Percentiles rank a stretch among this genome's conserved stretches.
phyloP scores from a whole-genome alignment of 768 basidiomycete genomes.

The Russula abietina region DNA sequence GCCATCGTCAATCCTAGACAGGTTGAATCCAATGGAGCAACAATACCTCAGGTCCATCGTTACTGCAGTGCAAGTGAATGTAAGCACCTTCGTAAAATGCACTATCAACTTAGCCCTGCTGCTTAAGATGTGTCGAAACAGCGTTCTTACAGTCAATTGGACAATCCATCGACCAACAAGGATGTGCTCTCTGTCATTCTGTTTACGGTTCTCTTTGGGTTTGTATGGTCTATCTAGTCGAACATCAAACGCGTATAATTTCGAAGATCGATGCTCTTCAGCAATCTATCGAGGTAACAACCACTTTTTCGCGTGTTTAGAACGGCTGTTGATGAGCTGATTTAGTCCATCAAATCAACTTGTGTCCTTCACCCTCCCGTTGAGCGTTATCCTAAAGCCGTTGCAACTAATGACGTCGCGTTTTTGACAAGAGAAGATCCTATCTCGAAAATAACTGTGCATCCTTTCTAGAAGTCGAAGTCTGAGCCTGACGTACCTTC shows the following conservation, averaged over 20 bases:
- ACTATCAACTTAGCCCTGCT: background rate
- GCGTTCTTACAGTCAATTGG: background rate
- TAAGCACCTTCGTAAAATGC: background rate
- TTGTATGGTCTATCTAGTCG: slow-evolving; percentile 2
- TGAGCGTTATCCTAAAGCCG: background rate
- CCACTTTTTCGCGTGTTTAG: background rate
- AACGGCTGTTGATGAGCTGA: background rate
- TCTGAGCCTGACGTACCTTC: background rate
- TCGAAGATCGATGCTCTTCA: slow-evolving; percentile 5
- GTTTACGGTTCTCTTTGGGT: slow-evolving; percentile 7
- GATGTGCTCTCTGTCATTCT: background rate
- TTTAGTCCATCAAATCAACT: background rate
- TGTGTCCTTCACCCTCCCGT: background rate
- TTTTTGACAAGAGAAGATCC: too few species aligned
- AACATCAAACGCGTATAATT: background rate
- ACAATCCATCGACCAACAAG: background rate
- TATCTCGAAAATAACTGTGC: background rate
- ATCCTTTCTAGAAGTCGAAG: background rate
- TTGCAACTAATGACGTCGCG: background rate
- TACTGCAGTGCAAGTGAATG: slow-evolving; percentile 3
- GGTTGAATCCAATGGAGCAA: background rate
- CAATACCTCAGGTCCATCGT: background rate
- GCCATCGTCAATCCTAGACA: background rate
- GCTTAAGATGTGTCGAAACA: slow-evolving; percentile 1
- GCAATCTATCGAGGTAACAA: slow-evolving; percentile 1